Base-by-base conservation (phyloP, 2,329 filamentous ascomycete species). In the Aspergillus sp. region DNA sequence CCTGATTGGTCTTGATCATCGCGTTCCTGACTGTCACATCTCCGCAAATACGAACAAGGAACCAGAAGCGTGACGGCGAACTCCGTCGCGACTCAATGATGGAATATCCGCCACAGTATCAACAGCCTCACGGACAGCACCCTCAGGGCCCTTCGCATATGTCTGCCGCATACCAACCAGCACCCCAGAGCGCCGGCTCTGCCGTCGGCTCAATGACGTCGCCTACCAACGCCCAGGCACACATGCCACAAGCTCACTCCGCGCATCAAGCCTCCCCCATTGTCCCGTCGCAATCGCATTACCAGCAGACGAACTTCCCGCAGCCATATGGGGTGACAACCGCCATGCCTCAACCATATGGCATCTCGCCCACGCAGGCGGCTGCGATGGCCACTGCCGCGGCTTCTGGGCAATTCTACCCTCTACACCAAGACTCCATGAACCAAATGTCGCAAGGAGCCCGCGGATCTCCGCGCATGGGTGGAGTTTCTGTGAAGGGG, bases 381-480 rank as follows among this genome's bases (percentile, higher is more conserved):
- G 90, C 91, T 44, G 90, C 90, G 49, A 93, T 95, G 88, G 90
- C 86, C 41, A 95, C 90, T 1, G 91, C 91, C 15, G 90, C 91
- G 1, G 91, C 91, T 9, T 90, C 90, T 5, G 90, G 91, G 37
- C 85, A 88, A 51, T 86, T 86, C 58, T 85, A 86, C 52, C 84
- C 85, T 56, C 82, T 90, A 71, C 74, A 84, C 44, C 82, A 86
- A 47, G 86, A 90, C 60, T 77, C 81, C 17, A 83, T 81, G 77
- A 71, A 78, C 68, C 68, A 85, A 79, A 68, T 79, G 54, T 64
- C 68, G 7, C 75, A 74, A 56, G 75, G 77, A 22, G 70, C 74
- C 22, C 70, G 77, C 49, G 85, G 82, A 19, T 95, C 89, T 3
- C 89, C 90, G 43, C 82, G 89, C 53, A 83, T 93, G 79, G 74